Conservation (phyloP, 164 flowering plant species). For the Echeveria elegans region DNA sequence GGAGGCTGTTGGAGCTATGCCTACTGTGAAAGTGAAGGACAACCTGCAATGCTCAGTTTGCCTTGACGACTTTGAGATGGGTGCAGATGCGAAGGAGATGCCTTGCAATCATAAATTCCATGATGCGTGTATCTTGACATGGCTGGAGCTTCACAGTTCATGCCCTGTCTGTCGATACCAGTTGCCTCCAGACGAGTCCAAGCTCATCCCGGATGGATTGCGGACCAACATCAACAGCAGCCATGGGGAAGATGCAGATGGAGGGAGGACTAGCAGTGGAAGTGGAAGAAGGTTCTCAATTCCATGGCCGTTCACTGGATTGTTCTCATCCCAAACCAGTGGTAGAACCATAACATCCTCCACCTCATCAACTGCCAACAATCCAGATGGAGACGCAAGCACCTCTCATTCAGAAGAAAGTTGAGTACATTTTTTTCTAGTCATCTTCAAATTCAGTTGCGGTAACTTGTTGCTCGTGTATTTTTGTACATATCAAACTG, state of each 20-base stretch:
- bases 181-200: conserved; percentile 56
- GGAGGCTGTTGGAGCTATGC: conserved; percentile 69
- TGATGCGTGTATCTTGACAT: conserved; percentile 50
- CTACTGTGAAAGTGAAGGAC: conserved; percentile 43
- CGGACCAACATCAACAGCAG: conserved; percentile 13
- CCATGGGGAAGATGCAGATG: conserved; percentile 25
- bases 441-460: neutral
- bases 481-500: conserved; percentile 1
- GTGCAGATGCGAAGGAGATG: conserved; percentile 68
- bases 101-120: conserved; percentile 92
- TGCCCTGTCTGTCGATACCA: conserved; percentile 84
- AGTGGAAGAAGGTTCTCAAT: conserved; percentile 38
- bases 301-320: conserved; percentile 49
- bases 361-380: conserved; percentile 16
- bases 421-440: conserved; percentile 17
- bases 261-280: conserved; percentile 25
- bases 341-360: conserved; percentile 26
- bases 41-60: conserved; percentile 59
- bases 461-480: neutral
- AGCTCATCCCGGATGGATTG: conserved; percentile 27
- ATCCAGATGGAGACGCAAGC: conserved; percentile 14
- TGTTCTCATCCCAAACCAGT: conserved; percentile 37
- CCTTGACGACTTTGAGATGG: conserved; percentile 68
- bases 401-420: conserved; percentile 25
- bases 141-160: conserved; percentile 89